phyloP scores from a whole-genome alignment of 1,284 basidiomycete genomes.

The Melampsora larici-populina region DNA sequence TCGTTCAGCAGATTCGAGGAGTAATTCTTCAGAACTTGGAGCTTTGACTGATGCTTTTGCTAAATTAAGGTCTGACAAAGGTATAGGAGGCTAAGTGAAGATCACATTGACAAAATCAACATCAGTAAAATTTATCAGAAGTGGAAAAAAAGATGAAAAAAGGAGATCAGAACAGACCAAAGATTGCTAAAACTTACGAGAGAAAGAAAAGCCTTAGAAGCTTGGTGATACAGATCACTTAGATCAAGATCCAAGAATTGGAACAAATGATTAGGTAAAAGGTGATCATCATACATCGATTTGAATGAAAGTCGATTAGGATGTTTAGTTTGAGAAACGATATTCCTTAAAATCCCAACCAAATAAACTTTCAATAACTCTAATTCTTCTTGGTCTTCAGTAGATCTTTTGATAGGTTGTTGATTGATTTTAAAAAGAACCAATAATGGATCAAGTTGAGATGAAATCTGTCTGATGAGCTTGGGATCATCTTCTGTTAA shows the following conservation, averaged over 20 bases:
- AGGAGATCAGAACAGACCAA: neutral
- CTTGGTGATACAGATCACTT: neutral
- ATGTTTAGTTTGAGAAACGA: slow-evolving; percentile 4
- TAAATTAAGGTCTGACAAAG: slow-evolving; percentile 24
- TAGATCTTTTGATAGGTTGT: neutral
- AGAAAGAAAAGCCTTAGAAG: slow-evolving; percentile 21
- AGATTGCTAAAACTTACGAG: slow-evolving; percentile 10
- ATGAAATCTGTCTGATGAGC: neutral
- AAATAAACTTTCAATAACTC: slow-evolving; percentile 14
- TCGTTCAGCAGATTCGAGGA: slow-evolving; percentile 25
- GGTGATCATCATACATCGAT: slow-evolving; percentile 13
- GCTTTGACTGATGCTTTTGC: slow-evolving; percentile 38
- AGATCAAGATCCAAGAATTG: slow-evolving; percentile 20
- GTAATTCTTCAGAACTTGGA: slow-evolving; percentile 28
- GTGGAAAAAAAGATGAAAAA: neutral
- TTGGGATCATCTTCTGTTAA: slow-evolving; percentile 33
- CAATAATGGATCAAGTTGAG: slow-evolving; percentile 1
- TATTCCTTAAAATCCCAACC: slow-evolving; percentile 16
- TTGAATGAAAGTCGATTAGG: slow-evolving; percentile 15
- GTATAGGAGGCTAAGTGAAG: slow-evolving; percentile 11
- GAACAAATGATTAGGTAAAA: slow-evolving; percentile 18
- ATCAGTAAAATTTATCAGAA: too few relatives aligned
- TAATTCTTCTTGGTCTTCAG: slow-evolving; percentile 33
- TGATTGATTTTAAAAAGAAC: slow-evolving; percentile 1
- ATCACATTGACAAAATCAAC: neutral